phyloP scores from a whole-genome alignment of 192 early-diverging fungal species.

The Coemansia pectinata region DNA sequence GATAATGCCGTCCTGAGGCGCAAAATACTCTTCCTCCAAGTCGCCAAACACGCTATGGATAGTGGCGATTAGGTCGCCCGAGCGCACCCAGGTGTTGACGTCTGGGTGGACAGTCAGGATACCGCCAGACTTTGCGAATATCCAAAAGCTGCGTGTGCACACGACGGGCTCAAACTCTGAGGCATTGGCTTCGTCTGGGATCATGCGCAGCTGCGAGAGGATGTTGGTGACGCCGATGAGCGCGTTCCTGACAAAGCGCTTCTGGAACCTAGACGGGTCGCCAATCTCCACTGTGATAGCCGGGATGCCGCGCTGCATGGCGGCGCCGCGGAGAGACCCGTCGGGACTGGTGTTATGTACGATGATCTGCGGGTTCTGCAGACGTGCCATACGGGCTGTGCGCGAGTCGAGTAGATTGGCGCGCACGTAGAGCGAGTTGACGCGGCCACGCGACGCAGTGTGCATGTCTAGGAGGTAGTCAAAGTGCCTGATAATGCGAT shows the following conservation, averaged over 20 bases:
- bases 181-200: constrained; percentile 55
- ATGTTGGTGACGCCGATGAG: constrained; percentile 65
- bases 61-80: constrained; percentile 82
- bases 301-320: constrained; percentile 69
- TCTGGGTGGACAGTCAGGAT: constrained; percentile 82
- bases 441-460: constrained; percentile 80
- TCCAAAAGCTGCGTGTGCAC: constrained; percentile 71
- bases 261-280: constrained; percentile 84
- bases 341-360: constrained; percentile 66
- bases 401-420: constrained; percentile 79
- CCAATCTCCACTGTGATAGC: constrained; percentile 94
- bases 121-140: constrained; percentile 85
- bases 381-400: constrained; percentile 71
- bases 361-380: constrained; percentile 87
- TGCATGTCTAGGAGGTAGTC: constrained; percentile 87
- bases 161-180: constrained; percentile 65
- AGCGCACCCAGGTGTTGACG: constrained; percentile 78
- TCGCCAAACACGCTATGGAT: constrained; percentile 90
- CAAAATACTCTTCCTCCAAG: constrained; percentile 80
- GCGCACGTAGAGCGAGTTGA: constrained; percentile 87
- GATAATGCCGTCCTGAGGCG: constrained; percentile 77
- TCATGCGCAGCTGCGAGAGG: constrained; percentile 63
- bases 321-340: constrained; percentile 84
- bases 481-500: constrained; percentile 77
- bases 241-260: constrained; percentile 72